Conservation (phyloP, 352 stramenopile species). For the Globisporangium spinosum region DNA sequence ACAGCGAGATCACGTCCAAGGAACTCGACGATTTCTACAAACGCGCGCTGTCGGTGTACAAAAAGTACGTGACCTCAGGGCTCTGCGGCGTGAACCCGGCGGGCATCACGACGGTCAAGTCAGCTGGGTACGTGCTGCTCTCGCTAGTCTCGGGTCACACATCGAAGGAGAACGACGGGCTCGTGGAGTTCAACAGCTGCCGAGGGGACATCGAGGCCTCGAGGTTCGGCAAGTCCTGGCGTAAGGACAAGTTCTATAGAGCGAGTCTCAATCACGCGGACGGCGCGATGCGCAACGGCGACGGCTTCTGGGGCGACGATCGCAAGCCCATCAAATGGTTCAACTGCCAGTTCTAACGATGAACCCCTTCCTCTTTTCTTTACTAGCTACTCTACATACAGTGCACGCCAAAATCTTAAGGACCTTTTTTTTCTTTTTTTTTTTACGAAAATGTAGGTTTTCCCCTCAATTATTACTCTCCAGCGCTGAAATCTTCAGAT, state of each 20-base stretch:
- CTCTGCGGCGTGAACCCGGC: constrained; percentile 36
- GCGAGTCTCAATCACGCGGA: constrained; percentile 35
- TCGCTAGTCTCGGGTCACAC: constrained; percentile 20
- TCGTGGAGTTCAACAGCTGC: constrained; percentile 38
- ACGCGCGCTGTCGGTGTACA: constrained; percentile 15
- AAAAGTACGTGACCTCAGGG: constrained; percentile 18
- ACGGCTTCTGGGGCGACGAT: constrained; percentile 24
- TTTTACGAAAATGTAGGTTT: too few relatives aligned
- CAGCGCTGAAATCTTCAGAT: too few relatives aligned
- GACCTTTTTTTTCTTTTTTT: too few relatives aligned
- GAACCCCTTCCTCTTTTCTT: too few relatives aligned
- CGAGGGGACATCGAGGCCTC: neutral
- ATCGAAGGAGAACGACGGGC: constrained; percentile 28
- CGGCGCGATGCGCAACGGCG: constrained; percentile 16
- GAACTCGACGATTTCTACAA: constrained; percentile 27
- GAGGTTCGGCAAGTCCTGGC: constrained; percentile 22
- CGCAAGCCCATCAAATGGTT: constrained; percentile 37
- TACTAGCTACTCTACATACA: too few relatives aligned
- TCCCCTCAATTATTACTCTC: too few relatives aligned
- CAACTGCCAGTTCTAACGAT: constrained; percentile 28
- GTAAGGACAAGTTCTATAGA: constrained; percentile 24
- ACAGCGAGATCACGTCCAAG: constrained; percentile 8
- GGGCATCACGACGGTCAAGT: constrained; percentile 24
- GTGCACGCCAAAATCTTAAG: too few relatives aligned
- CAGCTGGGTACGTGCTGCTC: constrained; percentile 17